A percentile compares a stretch with the other conserved stretches of the same genome.
These are phyloP conservation scores for Dryadomyces quercivorus DNA, from an alignment of 2,329 filamentous ascomycete genomes.

Conservation along the genomic window DNA sequence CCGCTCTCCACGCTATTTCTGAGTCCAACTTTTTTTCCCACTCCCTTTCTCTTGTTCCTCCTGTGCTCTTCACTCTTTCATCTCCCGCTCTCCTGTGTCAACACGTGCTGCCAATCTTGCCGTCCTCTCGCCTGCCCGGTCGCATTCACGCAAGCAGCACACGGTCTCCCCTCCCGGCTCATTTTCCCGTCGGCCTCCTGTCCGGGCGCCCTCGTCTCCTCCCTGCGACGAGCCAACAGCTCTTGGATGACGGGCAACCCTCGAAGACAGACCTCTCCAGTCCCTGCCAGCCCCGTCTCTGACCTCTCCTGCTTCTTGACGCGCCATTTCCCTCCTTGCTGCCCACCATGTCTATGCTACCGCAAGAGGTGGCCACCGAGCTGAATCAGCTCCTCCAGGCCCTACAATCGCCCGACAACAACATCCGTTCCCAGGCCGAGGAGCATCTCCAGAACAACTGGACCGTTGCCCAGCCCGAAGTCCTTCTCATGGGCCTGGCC, in stretches of 20 bases:
- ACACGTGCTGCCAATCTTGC: neutral
- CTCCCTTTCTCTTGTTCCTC: slow-evolving; percentile 7
- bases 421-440: slow-evolving; percentile 72
- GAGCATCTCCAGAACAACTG: slow-evolving; percentile 85
- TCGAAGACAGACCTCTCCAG: too few species aligned
- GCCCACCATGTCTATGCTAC: slow-evolving; percentile 65
- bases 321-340: neutral
- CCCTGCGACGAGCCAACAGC: slow-evolving; percentile 3
- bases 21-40: slow-evolving; percentile 4
- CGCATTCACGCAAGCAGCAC: neutral
- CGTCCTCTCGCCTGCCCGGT: neutral
- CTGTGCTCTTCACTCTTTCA: slow-evolving; percentile 1
- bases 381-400: slow-evolving; percentile 78
- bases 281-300: neutral
- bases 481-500: slow-evolving; percentile 84
- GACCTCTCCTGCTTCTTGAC: neutral
- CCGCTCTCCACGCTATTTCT: slow-evolving; percentile 12
- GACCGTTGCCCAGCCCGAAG: slow-evolving; percentile 68
- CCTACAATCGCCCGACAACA: slow-evolving; percentile 83
- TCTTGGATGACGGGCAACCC: neutral
- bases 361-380: slow-evolving; percentile 71
- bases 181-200: neutral
- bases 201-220: neutral
- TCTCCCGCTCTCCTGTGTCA: neutral
- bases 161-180: neutral